Percentiles rank a stretch among this genome's conserved stretches.
phyloP scores from a whole-genome alignment of 192 early-diverging fungal genomes.

The Coemansia sp. region DNA sequence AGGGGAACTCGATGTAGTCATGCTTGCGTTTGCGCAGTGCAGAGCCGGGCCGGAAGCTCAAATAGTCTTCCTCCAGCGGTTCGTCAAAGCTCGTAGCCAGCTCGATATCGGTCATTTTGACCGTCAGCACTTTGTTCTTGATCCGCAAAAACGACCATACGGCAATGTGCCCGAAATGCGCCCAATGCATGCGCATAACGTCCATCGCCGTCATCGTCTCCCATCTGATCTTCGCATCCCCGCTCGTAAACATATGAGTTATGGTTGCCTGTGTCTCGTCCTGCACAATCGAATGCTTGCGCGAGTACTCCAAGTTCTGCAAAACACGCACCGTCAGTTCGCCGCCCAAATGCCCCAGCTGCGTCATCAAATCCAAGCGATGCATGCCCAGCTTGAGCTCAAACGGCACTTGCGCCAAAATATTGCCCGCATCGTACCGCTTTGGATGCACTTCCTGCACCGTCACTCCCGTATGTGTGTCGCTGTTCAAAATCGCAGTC shows the following conservation, averaged over 20 bases:
- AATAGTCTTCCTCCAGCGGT: conserved; percentile 16
- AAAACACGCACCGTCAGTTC: conserved; percentile 18
- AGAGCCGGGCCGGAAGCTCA: conserved; percentile 22
- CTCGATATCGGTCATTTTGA: conserved; percentile 30
- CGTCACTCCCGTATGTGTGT: conserved; percentile 73
- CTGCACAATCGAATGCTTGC: conserved; percentile 63
- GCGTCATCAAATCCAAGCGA: conserved; percentile 7
- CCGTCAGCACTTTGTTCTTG: conserved; percentile 32
- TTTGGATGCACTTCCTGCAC: conserved; percentile 80
- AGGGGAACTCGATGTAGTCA: conserved; percentile 31
- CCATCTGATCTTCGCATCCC: conserved; percentile 63
- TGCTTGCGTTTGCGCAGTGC: conserved; percentile 18
- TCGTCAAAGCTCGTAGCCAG: background rate
- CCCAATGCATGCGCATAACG: conserved; percentile 66
- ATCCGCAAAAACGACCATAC: conserved; percentile 32
- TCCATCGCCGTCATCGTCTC: conserved; percentile 58
- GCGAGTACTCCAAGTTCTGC: conserved; percentile 17
- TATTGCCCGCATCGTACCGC: conserved; percentile 82
- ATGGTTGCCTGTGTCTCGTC: conserved; percentile 61
- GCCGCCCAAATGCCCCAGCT: conserved; percentile 24
- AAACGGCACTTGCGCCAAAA: conserved; percentile 64
- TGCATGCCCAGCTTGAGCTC: background rate
- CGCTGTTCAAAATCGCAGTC: conserved; percentile 76
- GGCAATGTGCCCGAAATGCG: conserved; percentile 52
- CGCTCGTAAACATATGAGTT: conserved; percentile 68